Percentiles rank a stretch among this genome's conserved stretches.
These are phyloP conservation scores for Gynandropsis gynandra DNA, from an alignment of 345 rosid genomes.

Conservation along the genomic window DNA sequence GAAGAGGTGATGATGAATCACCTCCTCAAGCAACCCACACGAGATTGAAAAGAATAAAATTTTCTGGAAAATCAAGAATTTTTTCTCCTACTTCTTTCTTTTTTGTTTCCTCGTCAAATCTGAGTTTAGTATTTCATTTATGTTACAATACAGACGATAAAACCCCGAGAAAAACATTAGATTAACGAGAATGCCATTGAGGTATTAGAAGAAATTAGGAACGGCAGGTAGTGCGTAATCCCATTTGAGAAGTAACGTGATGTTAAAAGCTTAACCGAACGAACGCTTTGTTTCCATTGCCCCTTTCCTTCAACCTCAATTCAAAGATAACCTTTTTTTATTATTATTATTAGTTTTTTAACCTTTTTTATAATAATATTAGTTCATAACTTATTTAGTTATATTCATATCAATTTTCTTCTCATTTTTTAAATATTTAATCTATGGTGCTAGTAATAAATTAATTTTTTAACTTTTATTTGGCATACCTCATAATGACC, in stretches of 20 bases:
- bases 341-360: neutral
- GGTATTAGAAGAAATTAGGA: neutral
- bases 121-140: slow-evolving; percentile 4
- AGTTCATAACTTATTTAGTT: too few relatives aligned
- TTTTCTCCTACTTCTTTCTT: slow-evolving; percentile 1
- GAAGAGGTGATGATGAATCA: slow-evolving; percentile 29
- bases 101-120: slow-evolving; percentile 17
- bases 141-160: slow-evolving; percentile 6
- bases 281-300: neutral
- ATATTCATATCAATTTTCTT: too few relatives aligned
- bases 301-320: slow-evolving; percentile 17
- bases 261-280: slow-evolving; percentile 4
- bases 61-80: neutral
- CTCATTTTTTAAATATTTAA: too few relatives aligned
- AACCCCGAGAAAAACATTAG: neutral
- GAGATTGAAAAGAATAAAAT: neutral
- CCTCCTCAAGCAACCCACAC: slow-evolving; percentile 18
- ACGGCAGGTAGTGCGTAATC: slow-evolving; percentile 18
- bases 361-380: too few relatives aligned
- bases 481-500: too few relatives aligned
- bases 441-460: too few relatives aligned
- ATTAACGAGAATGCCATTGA: slow-evolving; percentile 14
- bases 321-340: slow-evolving; percentile 2
- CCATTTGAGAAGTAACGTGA: slow-evolving; percentile 21
- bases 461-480: too few relatives aligned